Evolutionary conservation across 345 rosid species (phyloP), one percentile per base, ranked within the genome.

Genomic region (Camelina sativa): DNA sequence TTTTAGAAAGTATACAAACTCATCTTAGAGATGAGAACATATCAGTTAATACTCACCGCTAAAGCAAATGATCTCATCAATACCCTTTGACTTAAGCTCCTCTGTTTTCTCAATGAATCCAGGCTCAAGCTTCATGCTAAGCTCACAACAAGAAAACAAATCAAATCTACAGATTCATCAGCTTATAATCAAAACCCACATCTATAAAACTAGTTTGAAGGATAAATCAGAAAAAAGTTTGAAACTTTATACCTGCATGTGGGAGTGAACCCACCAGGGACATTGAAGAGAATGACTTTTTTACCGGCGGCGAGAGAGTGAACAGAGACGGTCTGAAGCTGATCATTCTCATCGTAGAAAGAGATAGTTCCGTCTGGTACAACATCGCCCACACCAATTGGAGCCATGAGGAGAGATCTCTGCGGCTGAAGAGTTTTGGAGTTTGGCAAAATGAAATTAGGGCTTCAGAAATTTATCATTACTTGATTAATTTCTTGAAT

Each of bases 181-280:
- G 16, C 23, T 40, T 7, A 52, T 6, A 50, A 38, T 2, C 43
- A 43, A 17, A 17, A 17, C 17, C 17, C 17, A 17, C 17, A 17
- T 17, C 17, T 17, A 17, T 17, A 17, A 41, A 62, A 2, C 25
- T 65, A 47, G n/a, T 8, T n/a, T 10, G 17, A 48, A 3, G 25
- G 8, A 13, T 3, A 3, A 55, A 52, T 20, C 20, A 22, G 34
- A n/a, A 62, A 40, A 60, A 62, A 62, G 51, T 0, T 41, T 2
- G 13, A 53, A 15, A 5, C 20, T 54, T 40, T 25, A 0, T 37
- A 91, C 99, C 99, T 95, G 96, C 99, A 95, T 52, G 99, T 95
- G 22, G 99, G 98, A 20, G 99, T 95, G 82, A 95, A 95, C 64
- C 98, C 99, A 53, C 99, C 99, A 76, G 99, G 99, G 46, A 92